Conservation (phyloP, 352 stramenopile species). For the Phytophthora fragariae region DNA sequence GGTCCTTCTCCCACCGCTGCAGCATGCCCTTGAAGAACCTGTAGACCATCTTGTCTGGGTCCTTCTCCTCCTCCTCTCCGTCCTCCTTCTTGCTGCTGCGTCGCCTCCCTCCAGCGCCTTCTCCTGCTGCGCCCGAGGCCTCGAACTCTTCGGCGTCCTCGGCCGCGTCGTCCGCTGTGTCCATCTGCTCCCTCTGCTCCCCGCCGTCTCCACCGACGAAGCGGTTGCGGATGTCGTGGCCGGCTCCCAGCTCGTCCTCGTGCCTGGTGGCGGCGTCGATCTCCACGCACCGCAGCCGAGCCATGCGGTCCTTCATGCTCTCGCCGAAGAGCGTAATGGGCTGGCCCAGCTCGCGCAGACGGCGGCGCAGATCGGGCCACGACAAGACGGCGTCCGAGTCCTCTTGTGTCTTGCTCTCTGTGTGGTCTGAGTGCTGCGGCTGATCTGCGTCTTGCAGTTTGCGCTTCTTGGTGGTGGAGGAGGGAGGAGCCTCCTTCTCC, state of each 20-base stretch:
- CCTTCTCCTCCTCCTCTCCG: constrained; percentile 54
- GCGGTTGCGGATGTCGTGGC: constrained; percentile 82
- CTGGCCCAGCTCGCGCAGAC: constrained; percentile 81
- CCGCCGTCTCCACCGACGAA: constrained; percentile 62
- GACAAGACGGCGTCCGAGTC: constrained; percentile 51
- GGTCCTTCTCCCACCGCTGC: constrained; percentile 94
- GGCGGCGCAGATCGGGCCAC: constrained; percentile 80
- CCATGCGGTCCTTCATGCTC: constrained; percentile 60
- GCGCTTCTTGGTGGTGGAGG: constrained; percentile 9
- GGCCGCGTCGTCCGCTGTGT: constrained; percentile 54
- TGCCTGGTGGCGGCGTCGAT: constrained; percentile 67
- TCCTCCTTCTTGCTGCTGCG: constrained; percentile 22
- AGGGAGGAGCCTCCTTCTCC: neutral
- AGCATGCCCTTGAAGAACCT: constrained; percentile 96
- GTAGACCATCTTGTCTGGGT: constrained; percentile 80
- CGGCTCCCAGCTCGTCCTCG: constrained; percentile 76
- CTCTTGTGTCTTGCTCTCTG: constrained; percentile 7
- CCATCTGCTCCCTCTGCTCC: constrained; percentile 44
- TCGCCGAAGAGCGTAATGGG: constrained; percentile 93
- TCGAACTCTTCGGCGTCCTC: constrained; percentile 46
- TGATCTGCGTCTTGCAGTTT: neutral
- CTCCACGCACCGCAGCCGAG: constrained; percentile 72
- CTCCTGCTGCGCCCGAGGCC: neutral
- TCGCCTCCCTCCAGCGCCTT: neutral
- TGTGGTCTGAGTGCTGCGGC: neutral